Evolutionary conservation across 2,329 filamentous ascomycete genomes (phyloP).

Genomic region (Sarocladium brachiariae): DNA sequence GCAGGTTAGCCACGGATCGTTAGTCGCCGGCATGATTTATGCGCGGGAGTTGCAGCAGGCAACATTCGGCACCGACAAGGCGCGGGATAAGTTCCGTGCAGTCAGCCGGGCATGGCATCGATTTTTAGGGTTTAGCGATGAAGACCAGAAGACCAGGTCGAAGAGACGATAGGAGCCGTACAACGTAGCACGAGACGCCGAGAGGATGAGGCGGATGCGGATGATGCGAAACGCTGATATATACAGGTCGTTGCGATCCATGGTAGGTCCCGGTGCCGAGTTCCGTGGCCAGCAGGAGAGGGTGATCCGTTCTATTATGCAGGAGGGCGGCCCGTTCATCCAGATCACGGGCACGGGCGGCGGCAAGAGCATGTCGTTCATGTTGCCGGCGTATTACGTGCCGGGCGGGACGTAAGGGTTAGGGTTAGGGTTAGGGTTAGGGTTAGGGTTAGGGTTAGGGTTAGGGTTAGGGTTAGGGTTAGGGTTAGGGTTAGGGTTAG

Average conservation of each 20-base stretch:
- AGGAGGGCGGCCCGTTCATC: constrained; percentile 8
- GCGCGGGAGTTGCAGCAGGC: constrained; percentile 7
- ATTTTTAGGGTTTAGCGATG: constrained; percentile 9
- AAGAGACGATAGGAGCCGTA: neutral
- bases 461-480: too few species aligned
- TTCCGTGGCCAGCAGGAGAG: constrained; percentile 10
- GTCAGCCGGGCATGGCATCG: constrained; percentile 12
- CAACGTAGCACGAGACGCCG: neutral
- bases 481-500: too few species aligned
- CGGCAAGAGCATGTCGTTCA: constrained; percentile 14
- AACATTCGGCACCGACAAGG: neutral
- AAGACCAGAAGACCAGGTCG: neutral
- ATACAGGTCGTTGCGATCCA: neutral
- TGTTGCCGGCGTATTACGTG: constrained; percentile 10
- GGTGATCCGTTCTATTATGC: constrained; percentile 9
- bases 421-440: too few species aligned
- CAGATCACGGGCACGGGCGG: constrained; percentile 11
- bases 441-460: too few species aligned
- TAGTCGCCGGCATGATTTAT: constrained; percentile 12
- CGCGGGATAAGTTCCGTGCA: constrained; percentile 9
- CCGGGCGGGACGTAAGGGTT: constrained; percentile 1
- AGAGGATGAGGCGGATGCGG: neutral
- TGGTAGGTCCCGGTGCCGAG: neutral
- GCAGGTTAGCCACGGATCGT: constrained; percentile 10
- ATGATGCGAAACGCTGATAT: neutral